Percentiles rank a stretch among this genome's conserved stretches.
Conservation (phyloP, 2,329 filamentous ascomycete genomes). For the Coniochaeta pulveracea region DNA sequence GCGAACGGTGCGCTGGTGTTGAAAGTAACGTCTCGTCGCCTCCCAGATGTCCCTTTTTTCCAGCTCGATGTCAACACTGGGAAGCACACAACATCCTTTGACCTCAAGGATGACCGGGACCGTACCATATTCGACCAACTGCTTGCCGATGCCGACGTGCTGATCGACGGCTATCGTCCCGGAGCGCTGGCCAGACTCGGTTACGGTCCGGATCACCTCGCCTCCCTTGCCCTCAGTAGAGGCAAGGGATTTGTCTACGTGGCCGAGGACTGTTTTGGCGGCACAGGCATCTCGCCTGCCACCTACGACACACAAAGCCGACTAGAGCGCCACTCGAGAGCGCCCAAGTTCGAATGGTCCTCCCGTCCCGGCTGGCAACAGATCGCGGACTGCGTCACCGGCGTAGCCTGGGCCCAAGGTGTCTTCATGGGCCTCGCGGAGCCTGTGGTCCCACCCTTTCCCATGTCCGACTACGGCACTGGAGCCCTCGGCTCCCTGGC, state of each 20-base stretch:
- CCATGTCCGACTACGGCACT: constrained; percentile 57
- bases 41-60: constrained; percentile 64
- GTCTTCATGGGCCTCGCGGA: constrained; percentile 48
- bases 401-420: constrained; percentile 52
- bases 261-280: constrained; percentile 62
- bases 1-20: constrained; percentile 67
- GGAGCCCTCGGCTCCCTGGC: constrained; percentile 62
- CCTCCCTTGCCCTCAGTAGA: constrained; percentile 37
- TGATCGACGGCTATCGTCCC: constrained; percentile 58
- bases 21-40: constrained; percentile 54
- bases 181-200: constrained; percentile 52
- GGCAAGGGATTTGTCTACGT: constrained; percentile 57
- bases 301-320: constrained; percentile 10
- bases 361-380: constrained; percentile 59
- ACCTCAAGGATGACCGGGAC: constrained; percentile 45
- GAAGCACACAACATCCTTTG: constrained; percentile 53
- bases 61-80: constrained; percentile 64
- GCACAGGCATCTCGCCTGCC: constrained; percentile 18
- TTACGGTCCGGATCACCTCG: constrained; percentile 45
- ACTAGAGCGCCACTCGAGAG: too few relatives aligned
- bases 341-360: constrained; percentile 43
- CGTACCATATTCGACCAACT: constrained; percentile 45
- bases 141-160: constrained; percentile 49
- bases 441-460: constrained; percentile 55
- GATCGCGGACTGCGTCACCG: constrained; percentile 55